Evolutionary conservation across 768 basidiomycete species (phyloP), one percentile per base, ranked within the genome.

Genomic region (Mycena vulgaris): DNA sequence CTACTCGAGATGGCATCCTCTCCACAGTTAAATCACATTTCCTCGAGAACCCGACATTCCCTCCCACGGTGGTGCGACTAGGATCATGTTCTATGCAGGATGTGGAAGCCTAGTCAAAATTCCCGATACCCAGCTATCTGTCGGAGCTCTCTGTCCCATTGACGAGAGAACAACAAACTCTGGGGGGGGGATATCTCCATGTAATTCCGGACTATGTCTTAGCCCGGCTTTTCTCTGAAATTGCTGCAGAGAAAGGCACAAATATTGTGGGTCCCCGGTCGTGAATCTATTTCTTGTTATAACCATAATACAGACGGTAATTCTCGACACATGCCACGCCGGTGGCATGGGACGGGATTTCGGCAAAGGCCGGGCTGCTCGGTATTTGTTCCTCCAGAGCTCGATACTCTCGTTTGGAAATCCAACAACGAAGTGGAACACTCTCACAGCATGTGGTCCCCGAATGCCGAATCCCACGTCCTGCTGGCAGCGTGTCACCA

Each of bases 151-250:
- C 14, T 66, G 53, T 23, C 64, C 64, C 7, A 42, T 57, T 1
- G 64, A 66, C 40, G 55, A 66, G 28, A 28, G 64, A 16, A 66
- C 64, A 23, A 8, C 8, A 31, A 55, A 57, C 19, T 40, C 55
- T 5, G 40, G 11, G 7, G 64, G n/a, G 64, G 25, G n/a, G 49
- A 3, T 35, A 55, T 19, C 40, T 66, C 5, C 31, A 66, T 21
- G 64, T 30, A 5, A 68, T 68, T 23, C 58, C 66, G 4, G 66
- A 68, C 59, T 68, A 68, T 37, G 30, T 68, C 17, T 28, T 68
- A 21, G 58, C 58, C 19, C 55, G 51, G 49, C 40, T 61, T 4
- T 30, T 68, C 3, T 17, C 3, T 25, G 49, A 55, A 25, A 58
- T 68, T 30, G 58, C 57, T 9, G 51, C 2, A 33, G 61, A 60